Evolutionary conservation across 2,329 filamentous ascomycete genomes (phyloP).

Genomic region (Phialophora tarda): DNA sequence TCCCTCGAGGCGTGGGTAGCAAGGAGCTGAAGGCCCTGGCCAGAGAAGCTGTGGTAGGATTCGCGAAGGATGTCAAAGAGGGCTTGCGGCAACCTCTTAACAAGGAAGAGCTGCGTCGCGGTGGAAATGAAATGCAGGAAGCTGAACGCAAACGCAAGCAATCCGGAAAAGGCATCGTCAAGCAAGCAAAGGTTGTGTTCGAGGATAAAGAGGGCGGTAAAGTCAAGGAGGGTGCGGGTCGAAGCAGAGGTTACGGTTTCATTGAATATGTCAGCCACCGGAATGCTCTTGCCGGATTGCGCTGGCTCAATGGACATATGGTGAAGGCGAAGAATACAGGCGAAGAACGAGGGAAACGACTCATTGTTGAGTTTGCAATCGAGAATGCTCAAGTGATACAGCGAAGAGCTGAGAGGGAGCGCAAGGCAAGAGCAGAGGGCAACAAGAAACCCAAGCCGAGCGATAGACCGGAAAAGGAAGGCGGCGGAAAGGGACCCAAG

Average conservation of each 20-base stretch:
- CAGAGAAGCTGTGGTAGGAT: constrained; percentile 89
- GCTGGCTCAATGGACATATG: constrained; percentile 85
- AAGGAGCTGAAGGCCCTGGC: constrained; percentile 92
- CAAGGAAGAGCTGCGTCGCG: constrained; percentile 84
- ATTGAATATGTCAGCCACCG: constrained; percentile 95
- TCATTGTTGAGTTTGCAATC: constrained; percentile 97
- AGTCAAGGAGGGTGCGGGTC: constrained; percentile 77
- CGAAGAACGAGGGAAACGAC: constrained; percentile 77
- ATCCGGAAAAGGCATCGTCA: constrained; percentile 85
- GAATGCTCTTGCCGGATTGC: constrained; percentile 89
- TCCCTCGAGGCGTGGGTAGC: constrained; percentile 79
- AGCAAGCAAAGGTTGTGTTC: constrained; percentile 93
- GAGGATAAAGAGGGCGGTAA: constrained; percentile 82
- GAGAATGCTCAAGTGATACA: constrained; percentile 97
- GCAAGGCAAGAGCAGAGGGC: constrained; percentile 43
- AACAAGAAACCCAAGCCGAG: constrained; percentile 43
- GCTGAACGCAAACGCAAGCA: constrained; percentile 79
- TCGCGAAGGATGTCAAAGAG: constrained; percentile 84
- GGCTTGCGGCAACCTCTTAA: constrained; percentile 77
- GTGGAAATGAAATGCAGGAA: constrained; percentile 77
- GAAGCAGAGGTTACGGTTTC: constrained; percentile 93
- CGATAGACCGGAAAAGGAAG: constrained; percentile 31
- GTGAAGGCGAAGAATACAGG: constrained; percentile 51
- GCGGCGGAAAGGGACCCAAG: constrained; percentile 24
- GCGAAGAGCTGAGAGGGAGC: constrained; percentile 70